phyloP scores from a whole-genome alignment of 495 filamentous ascomycete genomes.

The Apodospora peruviana region DNA sequence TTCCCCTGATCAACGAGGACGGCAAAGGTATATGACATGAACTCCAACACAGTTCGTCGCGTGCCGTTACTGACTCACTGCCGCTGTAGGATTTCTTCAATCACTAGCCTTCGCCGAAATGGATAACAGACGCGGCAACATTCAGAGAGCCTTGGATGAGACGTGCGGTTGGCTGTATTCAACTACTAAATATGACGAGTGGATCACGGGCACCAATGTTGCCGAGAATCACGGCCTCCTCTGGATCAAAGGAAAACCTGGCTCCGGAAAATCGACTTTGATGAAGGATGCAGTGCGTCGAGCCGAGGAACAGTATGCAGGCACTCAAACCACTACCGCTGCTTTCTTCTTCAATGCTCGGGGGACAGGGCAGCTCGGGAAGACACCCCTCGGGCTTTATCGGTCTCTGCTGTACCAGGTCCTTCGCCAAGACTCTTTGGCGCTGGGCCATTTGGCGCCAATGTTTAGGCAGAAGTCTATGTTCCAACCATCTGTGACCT shows the following conservation, averaged over 20 bases:
- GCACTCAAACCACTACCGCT: background rate
- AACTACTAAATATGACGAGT: background rate
- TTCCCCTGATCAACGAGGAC: background rate
- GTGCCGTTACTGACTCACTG: background rate
- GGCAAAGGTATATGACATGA: background rate
- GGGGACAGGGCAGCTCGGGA: background rate
- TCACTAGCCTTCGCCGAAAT: background rate
- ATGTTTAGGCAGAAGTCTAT: background rate
- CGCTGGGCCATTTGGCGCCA: background rate
- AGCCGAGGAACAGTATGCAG: background rate
- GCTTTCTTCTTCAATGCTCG: constrained; percentile 6
- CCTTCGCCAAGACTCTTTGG: background rate
- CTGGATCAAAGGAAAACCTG: constrained; percentile 4
- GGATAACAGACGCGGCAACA: background rate
- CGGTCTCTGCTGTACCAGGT: constrained; percentile 4
- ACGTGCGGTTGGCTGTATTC: background rate
- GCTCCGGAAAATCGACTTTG: background rate
- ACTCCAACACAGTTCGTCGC: background rate
- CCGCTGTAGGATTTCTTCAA: background rate
- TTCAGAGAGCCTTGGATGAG: constrained; percentile 1
- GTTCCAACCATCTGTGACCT: background rate
- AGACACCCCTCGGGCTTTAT: background rate
- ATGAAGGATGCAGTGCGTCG: background rate
- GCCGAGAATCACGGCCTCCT: background rate
- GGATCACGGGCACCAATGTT: background rate